Evolutionary conservation across 208 protist species (phyloP).

Genomic region (Trypanosoma rangeli): DNA sequence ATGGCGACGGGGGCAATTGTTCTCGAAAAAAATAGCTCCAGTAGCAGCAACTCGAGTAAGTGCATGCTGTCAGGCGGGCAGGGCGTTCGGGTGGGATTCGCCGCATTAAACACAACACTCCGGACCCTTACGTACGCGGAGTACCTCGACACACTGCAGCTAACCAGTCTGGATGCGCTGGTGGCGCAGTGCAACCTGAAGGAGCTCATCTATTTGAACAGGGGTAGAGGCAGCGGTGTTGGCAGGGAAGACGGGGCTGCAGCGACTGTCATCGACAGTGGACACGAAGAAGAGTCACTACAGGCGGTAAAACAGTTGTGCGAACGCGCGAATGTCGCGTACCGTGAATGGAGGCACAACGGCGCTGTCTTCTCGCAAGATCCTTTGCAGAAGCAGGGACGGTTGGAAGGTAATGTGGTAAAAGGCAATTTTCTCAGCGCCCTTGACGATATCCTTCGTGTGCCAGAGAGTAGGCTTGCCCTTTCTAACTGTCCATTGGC

Average conservation of each 20-base stretch:
- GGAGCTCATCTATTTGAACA: slow-evolving; percentile 57
- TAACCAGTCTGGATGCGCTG: slow-evolving; percentile 74
- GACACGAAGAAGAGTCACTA: slow-evolving; percentile 50
- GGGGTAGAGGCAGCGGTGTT: neutral
- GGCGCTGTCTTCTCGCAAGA: slow-evolving; percentile 27
- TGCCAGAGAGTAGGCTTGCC: slow-evolving; percentile 70
- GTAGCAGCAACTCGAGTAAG: neutral
- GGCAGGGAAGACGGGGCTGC: neutral
- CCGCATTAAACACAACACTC: slow-evolving; percentile 84
- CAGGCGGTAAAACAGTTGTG: slow-evolving; percentile 72
- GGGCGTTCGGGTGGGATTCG: slow-evolving; percentile 64
- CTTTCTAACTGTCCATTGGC: slow-evolving; percentile 51
- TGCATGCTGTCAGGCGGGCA: slow-evolving; percentile 9
- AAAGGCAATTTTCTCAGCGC: slow-evolving; percentile 30
- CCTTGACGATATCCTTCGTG: slow-evolving; percentile 74
- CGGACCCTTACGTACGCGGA: slow-evolving; percentile 74
- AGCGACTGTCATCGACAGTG: neutral
- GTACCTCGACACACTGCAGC: slow-evolving; percentile 73
- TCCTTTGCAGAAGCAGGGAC: slow-evolving; percentile 25
- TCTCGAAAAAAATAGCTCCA: slow-evolving; percentile 20
- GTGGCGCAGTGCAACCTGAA: slow-evolving; percentile 85
- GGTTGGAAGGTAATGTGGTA: slow-evolving; percentile 8
- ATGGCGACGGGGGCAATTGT: slow-evolving; percentile 70
- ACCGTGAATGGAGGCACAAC: slow-evolving; percentile 25
- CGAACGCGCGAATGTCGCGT: slow-evolving; percentile 67